Percentiles rank a stretch among this genome's conserved stretches.
phyloP scores from a whole-genome alignment of 1,284 basidiomycete species.

The Ceratobasidium theobromae region DNA sequence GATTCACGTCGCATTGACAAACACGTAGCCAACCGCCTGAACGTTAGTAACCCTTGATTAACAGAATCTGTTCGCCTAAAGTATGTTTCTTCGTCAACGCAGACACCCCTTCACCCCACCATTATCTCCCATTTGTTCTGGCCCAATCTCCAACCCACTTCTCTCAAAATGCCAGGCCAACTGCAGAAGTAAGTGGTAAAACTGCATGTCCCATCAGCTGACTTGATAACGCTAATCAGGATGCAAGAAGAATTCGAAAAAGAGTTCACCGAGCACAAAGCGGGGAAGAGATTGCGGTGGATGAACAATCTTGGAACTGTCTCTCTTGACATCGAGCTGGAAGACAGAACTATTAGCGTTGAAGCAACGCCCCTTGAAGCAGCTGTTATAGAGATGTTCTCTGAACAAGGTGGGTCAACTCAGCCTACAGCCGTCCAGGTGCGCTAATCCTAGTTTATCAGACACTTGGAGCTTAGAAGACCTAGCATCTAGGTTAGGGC shows the following conservation, averaged over 20 bases:
- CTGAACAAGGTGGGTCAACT: slow-evolving; percentile 55
- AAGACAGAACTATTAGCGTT: slow-evolving; percentile 73
- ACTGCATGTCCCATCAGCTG: slow-evolving; percentile 11
- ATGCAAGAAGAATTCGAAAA: slow-evolving; percentile 73
- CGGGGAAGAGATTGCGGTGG: slow-evolving; percentile 87
- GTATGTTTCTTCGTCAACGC: not conserved
- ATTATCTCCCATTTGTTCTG: slow-evolving; percentile 93
- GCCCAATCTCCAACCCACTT: slow-evolving; percentile 76
- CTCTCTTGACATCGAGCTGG: slow-evolving; percentile 72
- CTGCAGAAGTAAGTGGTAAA: slow-evolving; percentile 63
- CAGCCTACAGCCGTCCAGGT: not conserved
- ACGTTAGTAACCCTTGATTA: slow-evolving; percentile 49
- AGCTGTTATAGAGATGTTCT: slow-evolving; percentile 84
- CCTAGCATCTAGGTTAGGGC: slow-evolving; percentile 61
- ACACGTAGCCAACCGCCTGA: slow-evolving; percentile 72
- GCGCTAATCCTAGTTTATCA: slow-evolving; percentile 42
- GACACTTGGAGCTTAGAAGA: slow-evolving; percentile 70
- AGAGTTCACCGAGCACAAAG: slow-evolving; percentile 79
- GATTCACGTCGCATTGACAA: slow-evolving; percentile 87
- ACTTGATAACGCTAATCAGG: slow-evolving; percentile 46
- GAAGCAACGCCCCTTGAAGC: slow-evolving; percentile 87
- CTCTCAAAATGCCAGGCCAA: slow-evolving; percentile 79
- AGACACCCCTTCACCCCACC: slow-evolving; percentile 78
- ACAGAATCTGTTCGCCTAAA: not conserved
- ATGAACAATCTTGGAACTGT: slow-evolving; percentile 83